These are phyloP conservation scores for Trichoderma sp. DNA, from an alignment of 2,329 filamentous ascomycete genomes.

Conservation along the genomic window DNA sequence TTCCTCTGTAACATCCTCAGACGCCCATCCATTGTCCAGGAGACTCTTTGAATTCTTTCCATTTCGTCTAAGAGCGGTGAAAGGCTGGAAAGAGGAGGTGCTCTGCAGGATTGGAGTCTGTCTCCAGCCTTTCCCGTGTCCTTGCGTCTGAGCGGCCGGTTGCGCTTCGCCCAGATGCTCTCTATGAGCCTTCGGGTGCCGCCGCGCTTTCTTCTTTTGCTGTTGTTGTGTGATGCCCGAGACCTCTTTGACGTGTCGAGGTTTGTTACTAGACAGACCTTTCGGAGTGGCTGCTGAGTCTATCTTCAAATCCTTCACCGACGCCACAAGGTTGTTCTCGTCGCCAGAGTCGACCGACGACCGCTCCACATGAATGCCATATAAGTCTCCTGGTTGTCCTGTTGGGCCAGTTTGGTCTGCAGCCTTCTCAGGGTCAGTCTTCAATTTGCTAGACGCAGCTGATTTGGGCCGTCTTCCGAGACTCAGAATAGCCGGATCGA, in stretches of 20 bases:
- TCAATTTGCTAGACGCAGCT: slow-evolving; percentile 26
- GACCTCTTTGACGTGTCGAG: slow-evolving; percentile 26
- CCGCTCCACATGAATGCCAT: slow-evolving; percentile 18
- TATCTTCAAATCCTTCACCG: slow-evolving; percentile 34
- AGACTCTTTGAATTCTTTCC: slow-evolving; percentile 47
- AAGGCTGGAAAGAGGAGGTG: slow-evolving; percentile 64
- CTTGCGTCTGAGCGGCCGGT: slow-evolving; percentile 32
- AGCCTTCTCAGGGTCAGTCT: slow-evolving; percentile 22
- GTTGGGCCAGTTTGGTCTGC: background rate
- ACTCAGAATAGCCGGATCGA: slow-evolving; percentile 83
- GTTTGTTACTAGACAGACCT: background rate
- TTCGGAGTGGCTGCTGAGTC: slow-evolving; percentile 15
- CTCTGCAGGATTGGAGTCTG: slow-evolving; percentile 63
- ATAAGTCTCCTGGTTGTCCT: slow-evolving; percentile 14
- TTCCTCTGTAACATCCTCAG: slow-evolving; percentile 93
- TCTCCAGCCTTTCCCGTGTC: slow-evolving; percentile 59
- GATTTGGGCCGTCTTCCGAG: slow-evolving; percentile 51
- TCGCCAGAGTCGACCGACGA: slow-evolving; percentile 20
- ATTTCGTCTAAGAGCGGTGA: slow-evolving; percentile 61
- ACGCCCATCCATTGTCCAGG: slow-evolving; percentile 83
- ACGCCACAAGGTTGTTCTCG: slow-evolving; percentile 33
- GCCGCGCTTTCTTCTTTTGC: slow-evolving; percentile 39
- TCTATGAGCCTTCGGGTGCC: slow-evolving; percentile 39
- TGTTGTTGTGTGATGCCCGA: slow-evolving; percentile 27
- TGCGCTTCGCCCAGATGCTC: slow-evolving; percentile 33